Evolutionary conservation across 331 rosid genomes (phyloP).

Genomic region (Acacia pycnantha): DNA sequence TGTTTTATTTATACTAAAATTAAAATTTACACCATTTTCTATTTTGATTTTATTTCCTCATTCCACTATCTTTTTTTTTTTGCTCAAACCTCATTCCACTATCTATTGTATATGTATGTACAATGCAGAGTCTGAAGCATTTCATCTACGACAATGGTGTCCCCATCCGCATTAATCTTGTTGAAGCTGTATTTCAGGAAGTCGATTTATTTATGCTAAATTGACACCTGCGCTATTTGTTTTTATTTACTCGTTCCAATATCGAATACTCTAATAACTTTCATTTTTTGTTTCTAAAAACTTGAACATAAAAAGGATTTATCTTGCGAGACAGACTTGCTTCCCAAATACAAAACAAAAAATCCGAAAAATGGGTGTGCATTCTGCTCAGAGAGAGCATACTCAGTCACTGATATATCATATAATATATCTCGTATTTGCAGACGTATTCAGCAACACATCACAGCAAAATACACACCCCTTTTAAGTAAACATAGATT

Average conservation of each 20-base stretch:
- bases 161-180: background rate
- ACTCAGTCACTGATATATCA: conserved; percentile 34
- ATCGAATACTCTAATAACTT: no score
- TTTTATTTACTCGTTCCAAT: background rate
- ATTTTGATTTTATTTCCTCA: background rate
- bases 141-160: background rate
- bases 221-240: background rate
- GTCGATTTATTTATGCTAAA: no score
- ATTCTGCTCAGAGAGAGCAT: conserved; percentile 50
- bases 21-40: background rate
- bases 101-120: no score
- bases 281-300: background rate
- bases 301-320: background rate
- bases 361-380: background rate
- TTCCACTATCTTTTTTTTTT: no score
- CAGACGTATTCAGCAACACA: conserved; percentile 41
- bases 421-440: conserved; percentile 44
- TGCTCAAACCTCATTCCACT: no score
- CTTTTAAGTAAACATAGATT: background rate
- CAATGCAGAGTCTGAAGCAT: background rate
- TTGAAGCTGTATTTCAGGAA: background rate
- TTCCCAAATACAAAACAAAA: background rate
- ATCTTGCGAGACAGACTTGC: background rate
- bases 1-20: background rate
- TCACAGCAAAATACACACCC: conserved; percentile 37